Conservation (phyloP, 2,329 filamentous ascomycete genomes). For the Zymoseptoria ardabiliae region DNA sequence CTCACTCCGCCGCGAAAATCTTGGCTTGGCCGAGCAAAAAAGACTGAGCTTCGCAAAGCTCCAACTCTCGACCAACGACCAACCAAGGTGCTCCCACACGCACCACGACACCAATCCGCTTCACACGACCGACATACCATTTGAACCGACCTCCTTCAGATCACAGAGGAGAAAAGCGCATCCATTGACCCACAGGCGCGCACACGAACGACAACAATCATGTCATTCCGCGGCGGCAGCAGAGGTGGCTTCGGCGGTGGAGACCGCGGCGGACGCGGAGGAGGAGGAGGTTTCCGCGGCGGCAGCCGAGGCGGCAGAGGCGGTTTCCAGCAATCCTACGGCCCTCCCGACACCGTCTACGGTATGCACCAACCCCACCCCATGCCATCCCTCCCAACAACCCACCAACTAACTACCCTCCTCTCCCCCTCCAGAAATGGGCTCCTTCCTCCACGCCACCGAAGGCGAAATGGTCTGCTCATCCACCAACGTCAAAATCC, state of each 20-base stretch:
- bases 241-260: conserved; percentile 13
- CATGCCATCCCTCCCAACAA: not conserved
- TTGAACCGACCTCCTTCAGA: not conserved
- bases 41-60: not conserved
- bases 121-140: not conserved
- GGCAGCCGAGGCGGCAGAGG: conserved; percentile 25
- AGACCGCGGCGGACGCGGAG: conserved; percentile 16
- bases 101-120: not conserved
- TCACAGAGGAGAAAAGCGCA: not conserved
- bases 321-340: conserved; percentile 34
- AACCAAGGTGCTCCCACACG: not conserved
- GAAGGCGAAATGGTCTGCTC: conserved; percentile 98
- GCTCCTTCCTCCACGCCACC: conserved; percentile 84
- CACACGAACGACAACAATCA: conserved; percentile 2
- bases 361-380: conserved; percentile 25
- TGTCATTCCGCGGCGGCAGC: conserved; percentile 24
- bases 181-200: not conserved
- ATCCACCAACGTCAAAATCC: conserved; percentile 89
- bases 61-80: not conserved
- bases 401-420: not conserved
- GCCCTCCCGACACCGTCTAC: conserved; percentile 38
- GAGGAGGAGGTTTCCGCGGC: conserved; percentile 21
- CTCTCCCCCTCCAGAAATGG: conserved; percentile 66
- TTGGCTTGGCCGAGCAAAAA: not conserved
- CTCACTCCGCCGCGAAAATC: not conserved